A percentile compares a stretch with the other conserved stretches of the same genome.
These are phyloP conservation scores for Saccharomyces hybrid DNA, from an alignment of 1,139 yeast species.

Conservation along the genomic window DNA sequence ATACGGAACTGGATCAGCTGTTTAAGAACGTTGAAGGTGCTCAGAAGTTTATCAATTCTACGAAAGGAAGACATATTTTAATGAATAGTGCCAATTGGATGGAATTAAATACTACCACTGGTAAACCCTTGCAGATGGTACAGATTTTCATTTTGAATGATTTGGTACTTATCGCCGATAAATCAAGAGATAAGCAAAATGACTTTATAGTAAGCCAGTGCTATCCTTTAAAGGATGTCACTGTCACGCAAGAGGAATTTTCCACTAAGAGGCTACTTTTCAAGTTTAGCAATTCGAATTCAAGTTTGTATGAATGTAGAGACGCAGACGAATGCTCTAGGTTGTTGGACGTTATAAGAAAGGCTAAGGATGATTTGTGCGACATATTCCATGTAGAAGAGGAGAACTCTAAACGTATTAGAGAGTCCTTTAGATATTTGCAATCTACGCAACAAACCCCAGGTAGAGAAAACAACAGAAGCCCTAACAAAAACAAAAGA, in stretches of 20 bases:
- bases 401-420: slow-evolving; percentile 39
- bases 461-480: slow-evolving; percentile 20
- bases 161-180: slow-evolving; percentile 64
- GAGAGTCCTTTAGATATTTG: slow-evolving; percentile 42
- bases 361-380: slow-evolving; percentile 57
- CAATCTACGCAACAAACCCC: slow-evolving; percentile 29
- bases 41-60: slow-evolving; percentile 66
- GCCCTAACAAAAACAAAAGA: slow-evolving; percentile 25
- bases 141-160: slow-evolving; percentile 77
- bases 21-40: slow-evolving; percentile 89
- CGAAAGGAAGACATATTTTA: slow-evolving; percentile 76
- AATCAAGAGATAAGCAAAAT: slow-evolving; percentile 39
- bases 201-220: slow-evolving; percentile 68
- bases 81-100: slow-evolving; percentile 82
- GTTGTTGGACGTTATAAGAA: slow-evolving; percentile 50
- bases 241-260: slow-evolving; percentile 33
- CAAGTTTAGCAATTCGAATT: slow-evolving; percentile 15
- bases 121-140: slow-evolving; percentile 71
- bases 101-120: slow-evolving; percentile 80
- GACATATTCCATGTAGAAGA: slow-evolving; percentile 38
- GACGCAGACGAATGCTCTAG: slow-evolving; percentile 51
- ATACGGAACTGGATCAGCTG: slow-evolving; percentile 58
- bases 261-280: slow-evolving; percentile 26
- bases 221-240: slow-evolving; percentile 64
- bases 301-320: slow-evolving; percentile 44